phyloP scores from a whole-genome alignment of 345 rosid species.

The Acer saccharum region DNA sequence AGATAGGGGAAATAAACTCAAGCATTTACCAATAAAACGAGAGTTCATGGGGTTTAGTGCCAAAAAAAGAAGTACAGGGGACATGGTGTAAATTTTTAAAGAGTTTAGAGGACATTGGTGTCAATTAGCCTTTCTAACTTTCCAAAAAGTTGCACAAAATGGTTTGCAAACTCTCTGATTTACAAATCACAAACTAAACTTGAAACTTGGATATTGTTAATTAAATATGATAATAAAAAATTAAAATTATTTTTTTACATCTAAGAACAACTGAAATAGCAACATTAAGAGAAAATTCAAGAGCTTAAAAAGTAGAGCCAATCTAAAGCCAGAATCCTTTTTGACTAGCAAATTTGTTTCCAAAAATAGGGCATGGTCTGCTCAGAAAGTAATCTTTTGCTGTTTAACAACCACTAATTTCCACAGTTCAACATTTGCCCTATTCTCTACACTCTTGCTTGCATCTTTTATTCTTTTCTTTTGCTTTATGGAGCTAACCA shows the following conservation, averaged over 20 bases:
- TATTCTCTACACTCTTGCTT: slow-evolving; percentile 35
- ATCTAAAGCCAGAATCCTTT: slow-evolving; percentile 34
- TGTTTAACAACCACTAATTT: slow-evolving; percentile 23
- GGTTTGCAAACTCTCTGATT: neutral
- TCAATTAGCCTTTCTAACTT: neutral
- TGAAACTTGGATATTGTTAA: neutral
- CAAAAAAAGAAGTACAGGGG: too few relatives aligned
- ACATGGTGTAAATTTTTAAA: too few relatives aligned
- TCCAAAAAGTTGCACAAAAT: neutral
- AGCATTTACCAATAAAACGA: too few relatives aligned
- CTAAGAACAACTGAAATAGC: neutral
- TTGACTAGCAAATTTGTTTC: slow-evolving; percentile 29
- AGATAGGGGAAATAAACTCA: too few relatives aligned
- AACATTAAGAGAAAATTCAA: slow-evolving; percentile 5
- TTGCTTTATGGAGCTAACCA: slow-evolving; percentile 37
- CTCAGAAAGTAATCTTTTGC: slow-evolving; percentile 45
- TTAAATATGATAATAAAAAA: neutral
- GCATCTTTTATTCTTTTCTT: slow-evolving; percentile 31
- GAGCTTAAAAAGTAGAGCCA: slow-evolving; percentile 27
- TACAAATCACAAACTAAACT: neutral
- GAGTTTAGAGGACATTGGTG: too few relatives aligned
- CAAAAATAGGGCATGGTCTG: slow-evolving; percentile 19
- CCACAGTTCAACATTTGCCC: slow-evolving; percentile 1
- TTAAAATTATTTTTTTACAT: too few relatives aligned
- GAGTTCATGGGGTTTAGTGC: too few relatives aligned